These are phyloP conservation scores for Colletotrichum euphorbiae DNA, from an alignment of 2,329 filamentous ascomycete genomes.

Conservation along the genomic window DNA sequence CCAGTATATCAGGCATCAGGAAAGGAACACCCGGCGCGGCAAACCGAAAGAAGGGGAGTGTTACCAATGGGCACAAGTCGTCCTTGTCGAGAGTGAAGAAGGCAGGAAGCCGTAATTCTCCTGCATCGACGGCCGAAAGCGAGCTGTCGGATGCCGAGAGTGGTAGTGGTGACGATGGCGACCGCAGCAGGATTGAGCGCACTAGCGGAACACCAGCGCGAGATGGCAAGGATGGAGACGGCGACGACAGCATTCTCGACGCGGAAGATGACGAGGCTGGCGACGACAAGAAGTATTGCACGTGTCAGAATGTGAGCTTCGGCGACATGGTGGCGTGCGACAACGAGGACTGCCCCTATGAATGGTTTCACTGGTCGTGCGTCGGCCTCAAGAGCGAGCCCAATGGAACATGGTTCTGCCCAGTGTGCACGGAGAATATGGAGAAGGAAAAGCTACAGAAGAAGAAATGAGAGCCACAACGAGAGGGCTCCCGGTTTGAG, in stretches of 20 bases:
- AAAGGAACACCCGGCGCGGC: constrained; percentile 60
- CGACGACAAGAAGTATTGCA: constrained; percentile 85
- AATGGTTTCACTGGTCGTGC: constrained; percentile 90
- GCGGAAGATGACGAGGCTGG: constrained; percentile 77
- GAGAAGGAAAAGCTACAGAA: constrained; percentile 53
- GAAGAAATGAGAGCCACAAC: constrained; percentile 19
- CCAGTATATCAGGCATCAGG: constrained; percentile 52
- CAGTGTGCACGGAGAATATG: constrained; percentile 67
- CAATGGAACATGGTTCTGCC: constrained; percentile 76
- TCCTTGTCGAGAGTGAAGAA: constrained; percentile 72
- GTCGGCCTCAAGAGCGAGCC: constrained; percentile 77
- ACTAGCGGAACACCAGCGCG: constrained; percentile 42
- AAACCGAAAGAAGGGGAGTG: constrained; percentile 60
- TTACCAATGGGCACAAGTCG: constrained; percentile 63
- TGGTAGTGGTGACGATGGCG: constrained; percentile 64
- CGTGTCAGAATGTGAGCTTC: constrained; percentile 85
- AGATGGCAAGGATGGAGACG: constrained; percentile 55
- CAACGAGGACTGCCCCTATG: constrained; percentile 82
- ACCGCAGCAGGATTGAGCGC: constrained; percentile 45
- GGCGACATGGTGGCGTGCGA: constrained; percentile 92
- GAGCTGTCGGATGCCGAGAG: constrained; percentile 74
- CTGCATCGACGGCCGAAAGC: constrained; percentile 72
- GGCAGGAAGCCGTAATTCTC: constrained; percentile 67
- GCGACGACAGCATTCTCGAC: constrained; percentile 67
- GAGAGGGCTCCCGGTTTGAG: neutral